phyloP scores from a whole-genome alignment of 176 grass and related monocot species.

The Eleusine indica region DNA sequence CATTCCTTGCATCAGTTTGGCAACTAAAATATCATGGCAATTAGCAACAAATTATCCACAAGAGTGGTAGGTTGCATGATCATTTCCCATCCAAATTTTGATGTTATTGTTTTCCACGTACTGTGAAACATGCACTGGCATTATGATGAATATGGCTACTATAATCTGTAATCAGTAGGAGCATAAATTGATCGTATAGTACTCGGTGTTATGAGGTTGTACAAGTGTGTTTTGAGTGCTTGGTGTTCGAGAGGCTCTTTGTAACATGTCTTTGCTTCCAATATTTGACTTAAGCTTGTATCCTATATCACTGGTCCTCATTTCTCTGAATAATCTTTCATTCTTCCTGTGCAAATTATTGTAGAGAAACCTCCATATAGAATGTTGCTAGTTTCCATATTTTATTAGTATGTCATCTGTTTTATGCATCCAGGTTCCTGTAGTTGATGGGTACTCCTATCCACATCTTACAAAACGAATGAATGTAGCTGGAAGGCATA shows the following conservation, averaged over 20 bases:
- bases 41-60: not conserved
- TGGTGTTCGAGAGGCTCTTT: not conserved
- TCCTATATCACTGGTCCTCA: not conserved
- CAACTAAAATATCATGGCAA: not conserved
- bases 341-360: not conserved
- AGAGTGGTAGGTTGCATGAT: not conserved
- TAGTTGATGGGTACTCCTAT: conserved; percentile 97
- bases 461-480: conserved; percentile 97
- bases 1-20: not conserved
- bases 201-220: not conserved
- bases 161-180: not conserved
- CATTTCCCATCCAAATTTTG: not conserved
- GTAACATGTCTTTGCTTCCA: not conserved
- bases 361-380: not conserved
- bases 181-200: not conserved
- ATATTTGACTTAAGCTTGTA: not conserved
- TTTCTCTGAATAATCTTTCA: not conserved
- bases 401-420: not conserved
- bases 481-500: conserved; percentile 99
- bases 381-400: not conserved
- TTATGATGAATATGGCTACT: not conserved
- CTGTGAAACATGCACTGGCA: not conserved
- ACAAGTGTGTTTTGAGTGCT: not conserved
- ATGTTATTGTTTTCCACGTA: not conserved
- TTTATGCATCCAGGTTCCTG: conserved; percentile 71